Evolutionary conservation across 2,329 filamentous ascomycete species (phyloP).

Genomic region (Fusarium sterilihyphosum): DNA sequence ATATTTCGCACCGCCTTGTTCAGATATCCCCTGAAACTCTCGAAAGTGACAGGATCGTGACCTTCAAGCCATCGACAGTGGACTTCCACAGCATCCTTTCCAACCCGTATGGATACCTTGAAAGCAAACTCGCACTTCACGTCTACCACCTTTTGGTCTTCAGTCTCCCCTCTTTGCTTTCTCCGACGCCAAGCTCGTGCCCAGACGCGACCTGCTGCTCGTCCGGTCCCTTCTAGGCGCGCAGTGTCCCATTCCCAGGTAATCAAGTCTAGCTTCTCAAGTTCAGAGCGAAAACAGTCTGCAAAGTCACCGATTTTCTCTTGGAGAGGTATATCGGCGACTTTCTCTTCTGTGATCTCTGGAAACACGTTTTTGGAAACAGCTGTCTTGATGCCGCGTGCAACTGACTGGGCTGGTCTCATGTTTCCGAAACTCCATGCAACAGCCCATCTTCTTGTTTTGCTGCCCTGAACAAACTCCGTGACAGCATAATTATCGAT

Average conservation of each 20-base stretch:
- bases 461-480: slow-evolving; percentile 79
- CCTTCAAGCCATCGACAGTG: slow-evolving; percentile 75
- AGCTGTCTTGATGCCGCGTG: slow-evolving; percentile 55
- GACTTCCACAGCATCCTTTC: slow-evolving; percentile 56
- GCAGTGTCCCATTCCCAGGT: slow-evolving; percentile 71
- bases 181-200: slow-evolving; percentile 76
- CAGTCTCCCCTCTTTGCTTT: slow-evolving; percentile 54
- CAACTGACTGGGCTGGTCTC: slow-evolving; percentile 65
- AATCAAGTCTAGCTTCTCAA: slow-evolving; percentile 66
- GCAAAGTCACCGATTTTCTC: slow-evolving; percentile 53
- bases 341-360: slow-evolving; percentile 50
- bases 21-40: slow-evolving; percentile 87
- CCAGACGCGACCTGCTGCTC: slow-evolving; percentile 80
- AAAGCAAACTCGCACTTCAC: slow-evolving; percentile 65
- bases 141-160: slow-evolving; percentile 26
- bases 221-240: slow-evolving; percentile 66
- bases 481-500: slow-evolving; percentile 85
- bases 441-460: slow-evolving; percentile 86
- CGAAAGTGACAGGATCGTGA: slow-evolving; percentile 76
- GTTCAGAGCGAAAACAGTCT: slow-evolving; percentile 52
- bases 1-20: slow-evolving; percentile 53
- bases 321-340: slow-evolving; percentile 57
- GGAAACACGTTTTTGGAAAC: slow-evolving; percentile 58
- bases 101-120: slow-evolving; percentile 59
- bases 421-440: slow-evolving; percentile 83